Conservation (phyloP, 208 protist species). For the Wallacemonas sp. region DNA sequence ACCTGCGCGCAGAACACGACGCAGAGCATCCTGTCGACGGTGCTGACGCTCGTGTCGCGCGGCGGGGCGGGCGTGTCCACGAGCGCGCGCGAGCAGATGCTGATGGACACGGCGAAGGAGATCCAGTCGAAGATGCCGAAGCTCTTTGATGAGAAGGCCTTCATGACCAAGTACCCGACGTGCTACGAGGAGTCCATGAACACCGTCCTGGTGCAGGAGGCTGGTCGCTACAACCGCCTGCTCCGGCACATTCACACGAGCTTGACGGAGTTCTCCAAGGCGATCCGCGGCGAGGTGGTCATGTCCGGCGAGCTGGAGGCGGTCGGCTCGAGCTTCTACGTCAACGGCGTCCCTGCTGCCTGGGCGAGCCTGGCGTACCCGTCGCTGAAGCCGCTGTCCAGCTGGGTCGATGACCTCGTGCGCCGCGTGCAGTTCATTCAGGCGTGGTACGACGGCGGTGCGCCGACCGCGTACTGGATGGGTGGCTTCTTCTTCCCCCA, state of each 20-base stretch:
- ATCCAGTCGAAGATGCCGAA: conserved; percentile 88
- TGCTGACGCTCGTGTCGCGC: conserved; percentile 83
- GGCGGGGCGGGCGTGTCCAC: conserved; percentile 46
- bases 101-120: conserved; percentile 74
- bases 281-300: conserved; percentile 95
- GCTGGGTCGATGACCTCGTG: conserved; percentile 97
- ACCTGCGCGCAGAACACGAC: conserved; percentile 92
- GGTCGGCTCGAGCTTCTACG: conserved; percentile 94
- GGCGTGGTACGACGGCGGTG: conserved; percentile 86
- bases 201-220: conserved; percentile 94
- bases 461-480: conserved; percentile 94
- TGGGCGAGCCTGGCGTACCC: conserved; percentile 94
- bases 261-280: conserved; percentile 93
- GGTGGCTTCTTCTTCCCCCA: conserved; percentile 98
- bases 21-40: conserved; percentile 74
- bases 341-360: conserved; percentile 94
- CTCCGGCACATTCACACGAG: conserved; percentile 86
- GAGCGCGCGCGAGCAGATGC: conserved; percentile 65
- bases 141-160: conserved; percentile 84
- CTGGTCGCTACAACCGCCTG: conserved; percentile 94
- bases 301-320: conserved; percentile 96
- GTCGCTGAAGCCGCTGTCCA: conserved; percentile 95
- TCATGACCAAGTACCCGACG: conserved; percentile 89
- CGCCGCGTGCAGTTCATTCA: conserved; percentile 89
- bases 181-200: conserved; percentile 95